phyloP scores from a whole-genome alignment of 2,329 filamentous ascomycete genomes.

The Trichoderma semiorbis region DNA sequence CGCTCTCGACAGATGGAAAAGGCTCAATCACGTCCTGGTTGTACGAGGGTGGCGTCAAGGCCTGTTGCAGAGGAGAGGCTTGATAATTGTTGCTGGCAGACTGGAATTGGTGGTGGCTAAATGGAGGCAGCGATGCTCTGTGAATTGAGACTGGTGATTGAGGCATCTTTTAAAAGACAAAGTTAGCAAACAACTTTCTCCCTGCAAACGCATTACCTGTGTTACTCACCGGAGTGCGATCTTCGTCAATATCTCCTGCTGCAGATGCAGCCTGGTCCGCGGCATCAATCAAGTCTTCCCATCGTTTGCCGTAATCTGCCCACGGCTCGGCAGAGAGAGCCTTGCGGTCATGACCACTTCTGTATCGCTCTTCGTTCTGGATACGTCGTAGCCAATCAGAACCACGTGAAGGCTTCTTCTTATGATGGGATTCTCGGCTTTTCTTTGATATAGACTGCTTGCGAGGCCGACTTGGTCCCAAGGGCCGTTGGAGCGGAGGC shows the following conservation, averaged over 20 bases:
- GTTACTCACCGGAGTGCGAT: slow-evolving; percentile 76
- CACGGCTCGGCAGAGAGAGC: slow-evolving; percentile 83
- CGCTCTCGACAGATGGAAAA: slow-evolving; percentile 84
- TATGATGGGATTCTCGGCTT: slow-evolving; percentile 67
- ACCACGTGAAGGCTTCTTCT: slow-evolving; percentile 65
- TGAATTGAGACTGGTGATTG: slow-evolving; percentile 64
- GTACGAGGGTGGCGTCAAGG: slow-evolving; percentile 77
- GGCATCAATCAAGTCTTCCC: slow-evolving; percentile 95
- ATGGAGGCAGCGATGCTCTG: slow-evolving; percentile 59
- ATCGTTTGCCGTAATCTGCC: slow-evolving; percentile 79
- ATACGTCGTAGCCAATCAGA: slow-evolving; percentile 62
- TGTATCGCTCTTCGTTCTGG: slow-evolving; percentile 62
- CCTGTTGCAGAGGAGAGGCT: slow-evolving; percentile 85
- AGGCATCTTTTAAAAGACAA: slow-evolving; percentile 46
- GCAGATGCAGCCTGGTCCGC: slow-evolving; percentile 71
- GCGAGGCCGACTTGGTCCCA: slow-evolving; percentile 69
- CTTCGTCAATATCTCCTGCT: slow-evolving; percentile 85
- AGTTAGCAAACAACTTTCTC: not conserved
- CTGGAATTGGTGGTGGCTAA: slow-evolving; percentile 60
- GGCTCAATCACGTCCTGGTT: slow-evolving; percentile 67
- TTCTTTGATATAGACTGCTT: slow-evolving; percentile 86
- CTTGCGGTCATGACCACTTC: slow-evolving; percentile 70
- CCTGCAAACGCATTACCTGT: not conserved
- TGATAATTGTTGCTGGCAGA: slow-evolving; percentile 60
- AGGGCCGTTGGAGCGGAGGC: slow-evolving; percentile 72